Evolutionary conservation across 768 basidiomycete species (phyloP), one percentile per base, ranked within the genome.

Genomic region (Sarcodon aspratus): DNA sequence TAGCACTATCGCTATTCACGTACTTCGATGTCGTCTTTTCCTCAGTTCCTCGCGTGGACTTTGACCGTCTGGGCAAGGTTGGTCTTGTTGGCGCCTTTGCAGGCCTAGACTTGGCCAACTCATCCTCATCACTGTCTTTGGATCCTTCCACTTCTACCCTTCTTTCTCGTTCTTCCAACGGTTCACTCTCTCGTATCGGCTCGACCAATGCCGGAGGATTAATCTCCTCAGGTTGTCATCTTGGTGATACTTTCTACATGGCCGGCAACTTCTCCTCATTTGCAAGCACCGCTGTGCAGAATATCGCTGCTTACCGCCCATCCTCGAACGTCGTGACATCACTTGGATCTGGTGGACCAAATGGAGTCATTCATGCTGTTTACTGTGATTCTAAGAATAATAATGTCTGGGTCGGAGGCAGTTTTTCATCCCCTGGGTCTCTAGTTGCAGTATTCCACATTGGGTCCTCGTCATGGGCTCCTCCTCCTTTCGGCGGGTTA

Each of bases 1-100:
- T 9, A 42, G 17, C 27, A 15, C 27, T 27, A 8, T 42, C 40
- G 13, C 11, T 27, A 15, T 42, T 13, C 27, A 6, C 66, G 70
- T 52, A 27, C 11, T 13, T 42, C 40, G 40, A 42, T 42, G 40
- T 42, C 40, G 40, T 42, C 40, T 13, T 17, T 9, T 42, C 17
- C 27, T 15, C 40, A 42, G 17, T 42, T 42, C 40, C 40, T 17
- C 15, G 40, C 15, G 70, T 86, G 57, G 85, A 87, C 64, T 84
- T 80, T 58, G 67, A 72, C 57, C 82, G 85, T 47, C 94, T 99
- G 89, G 95, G 95, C 54, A 82, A 74, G 48, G 92, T 97, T 45
- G 92, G 82, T 49, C 73, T 97, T 37, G 81, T 83, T 27, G 95
- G 95, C 50, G 73, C 86, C 33, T 99, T 97, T 61, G 76, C 85